Conservation (phyloP, 1,139 yeast species). For the Debaryomyces subglobosus region DNA sequence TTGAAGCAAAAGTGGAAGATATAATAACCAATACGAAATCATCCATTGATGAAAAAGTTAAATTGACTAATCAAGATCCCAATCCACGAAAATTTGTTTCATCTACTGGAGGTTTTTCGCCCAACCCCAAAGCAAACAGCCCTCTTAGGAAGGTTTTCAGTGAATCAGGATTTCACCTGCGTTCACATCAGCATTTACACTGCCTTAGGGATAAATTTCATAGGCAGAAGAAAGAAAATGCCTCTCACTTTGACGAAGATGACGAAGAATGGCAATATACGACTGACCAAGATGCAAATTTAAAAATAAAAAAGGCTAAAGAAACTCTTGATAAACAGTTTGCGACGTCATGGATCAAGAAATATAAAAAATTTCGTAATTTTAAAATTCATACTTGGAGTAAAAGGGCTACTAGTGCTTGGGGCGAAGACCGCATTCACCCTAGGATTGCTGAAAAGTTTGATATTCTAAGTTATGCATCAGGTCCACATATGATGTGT, state of each 20-base stretch:
- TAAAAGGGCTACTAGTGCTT: constrained; percentile 27
- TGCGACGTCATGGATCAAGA: constrained; percentile 70
- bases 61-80: constrained; percentile 10
- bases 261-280: not conserved
- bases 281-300: constrained; percentile 29
- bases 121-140: constrained; percentile 2
- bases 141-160: constrained; percentile 2
- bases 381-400: constrained; percentile 32
- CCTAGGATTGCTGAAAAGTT: constrained; percentile 35
- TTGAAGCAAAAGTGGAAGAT: constrained; percentile 31
- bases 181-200: not conserved
- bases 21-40: constrained; percentile 17
- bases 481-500: constrained; percentile 41
- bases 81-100: not conserved
- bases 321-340: constrained; percentile 48
- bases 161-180: not conserved
- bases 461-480: constrained; percentile 37
- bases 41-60: constrained; percentile 23
- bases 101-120: constrained; percentile 5
- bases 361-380: constrained; percentile 30
- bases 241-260: not conserved
- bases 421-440: constrained; percentile 42
- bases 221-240: not conserved
- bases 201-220: not conserved
- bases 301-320: constrained; percentile 37